Evolutionary conservation across 1,139 yeast genomes (phyloP).

Genomic region (Scheffersomyces quercinus): DNA sequence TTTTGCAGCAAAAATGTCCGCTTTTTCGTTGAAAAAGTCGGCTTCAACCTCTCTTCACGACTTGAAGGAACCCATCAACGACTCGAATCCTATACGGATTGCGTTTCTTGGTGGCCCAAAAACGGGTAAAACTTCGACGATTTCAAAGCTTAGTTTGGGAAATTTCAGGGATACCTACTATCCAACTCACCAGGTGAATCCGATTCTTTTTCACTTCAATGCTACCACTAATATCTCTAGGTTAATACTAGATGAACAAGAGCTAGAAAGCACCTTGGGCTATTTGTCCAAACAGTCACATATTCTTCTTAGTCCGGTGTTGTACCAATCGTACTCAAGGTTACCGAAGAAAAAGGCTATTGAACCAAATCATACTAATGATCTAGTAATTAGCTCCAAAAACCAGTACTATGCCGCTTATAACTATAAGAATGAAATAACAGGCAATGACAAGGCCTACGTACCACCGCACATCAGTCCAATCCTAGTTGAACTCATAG

Average conservation of each 20-base stretch:
- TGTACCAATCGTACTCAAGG: constrained; percentile 21
- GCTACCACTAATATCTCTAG: constrained; percentile 44
- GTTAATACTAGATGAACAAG: constrained; percentile 49
- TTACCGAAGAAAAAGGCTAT: neutral
- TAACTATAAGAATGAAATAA: constrained; percentile 7
- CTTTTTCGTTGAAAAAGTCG: too few species aligned
- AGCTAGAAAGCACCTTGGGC: constrained; percentile 12
- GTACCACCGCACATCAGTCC: constrained; percentile 53
- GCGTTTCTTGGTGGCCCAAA: constrained; percentile 59
- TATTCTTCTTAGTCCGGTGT: constrained; percentile 29
- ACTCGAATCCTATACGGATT: constrained; percentile 46
- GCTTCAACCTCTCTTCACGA: neutral
- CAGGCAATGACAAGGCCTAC: constrained; percentile 8
- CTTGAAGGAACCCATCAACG: constrained; percentile 21
- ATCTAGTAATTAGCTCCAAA: constrained; percentile 11
- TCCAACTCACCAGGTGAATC: constrained; percentile 59
- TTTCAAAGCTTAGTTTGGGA: constrained; percentile 52
- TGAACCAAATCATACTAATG: constrained; percentile 2
- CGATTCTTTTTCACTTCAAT: constrained; percentile 54
- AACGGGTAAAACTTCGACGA: constrained; percentile 52
- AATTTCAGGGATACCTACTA: constrained; percentile 59
- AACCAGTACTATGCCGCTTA: constrained; percentile 28
- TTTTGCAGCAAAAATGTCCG: too few species aligned
- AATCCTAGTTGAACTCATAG: constrained; percentile 64
- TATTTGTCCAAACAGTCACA: constrained; percentile 12